Evolutionary conservation across 164 flowering plant species (phyloP).

Genomic region (Berberis vulgaris): DNA sequence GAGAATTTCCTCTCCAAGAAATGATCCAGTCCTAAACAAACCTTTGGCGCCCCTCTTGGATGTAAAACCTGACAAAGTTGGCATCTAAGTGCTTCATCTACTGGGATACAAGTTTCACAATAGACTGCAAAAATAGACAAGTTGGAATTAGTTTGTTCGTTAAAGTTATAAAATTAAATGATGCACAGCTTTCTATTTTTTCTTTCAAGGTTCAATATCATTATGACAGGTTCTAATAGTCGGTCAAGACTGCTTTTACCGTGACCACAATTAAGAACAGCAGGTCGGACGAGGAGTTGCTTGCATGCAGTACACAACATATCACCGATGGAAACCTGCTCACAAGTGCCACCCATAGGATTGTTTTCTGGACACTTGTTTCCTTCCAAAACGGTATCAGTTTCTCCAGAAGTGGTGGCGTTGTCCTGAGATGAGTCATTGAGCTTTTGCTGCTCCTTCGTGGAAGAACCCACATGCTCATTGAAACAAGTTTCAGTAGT

Average conservation of each 20-base stretch:
- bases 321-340: constrained; percentile 39
- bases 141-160: not conserved
- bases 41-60: constrained; percentile 60
- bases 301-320: constrained; percentile 56
- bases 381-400: constrained; percentile 12
- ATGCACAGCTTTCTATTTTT: not conserved
- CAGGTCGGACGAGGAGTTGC: constrained; percentile 52
- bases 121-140: constrained; percentile 33
- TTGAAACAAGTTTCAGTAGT: constrained; percentile 10
- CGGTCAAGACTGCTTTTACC: constrained; percentile 31
- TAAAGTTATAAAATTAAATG: not conserved
- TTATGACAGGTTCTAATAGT: not conserved
- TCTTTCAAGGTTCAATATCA: not conserved
- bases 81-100: constrained; percentile 36
- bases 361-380: constrained; percentile 6
- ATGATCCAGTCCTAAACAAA: constrained; percentile 61
- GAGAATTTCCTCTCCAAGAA: constrained; percentile 59
- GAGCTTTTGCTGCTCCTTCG: constrained; percentile 4
- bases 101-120: constrained; percentile 53
- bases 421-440: not conserved
- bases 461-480: constrained; percentile 3
- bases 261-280: constrained; percentile 89
- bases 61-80: constrained; percentile 46
- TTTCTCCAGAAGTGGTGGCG: constrained; percentile 2
- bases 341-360: constrained; percentile 4